Base-by-base conservation (phyloP, 805 yeast species). In the Isabelozyma gotoi region DNA sequence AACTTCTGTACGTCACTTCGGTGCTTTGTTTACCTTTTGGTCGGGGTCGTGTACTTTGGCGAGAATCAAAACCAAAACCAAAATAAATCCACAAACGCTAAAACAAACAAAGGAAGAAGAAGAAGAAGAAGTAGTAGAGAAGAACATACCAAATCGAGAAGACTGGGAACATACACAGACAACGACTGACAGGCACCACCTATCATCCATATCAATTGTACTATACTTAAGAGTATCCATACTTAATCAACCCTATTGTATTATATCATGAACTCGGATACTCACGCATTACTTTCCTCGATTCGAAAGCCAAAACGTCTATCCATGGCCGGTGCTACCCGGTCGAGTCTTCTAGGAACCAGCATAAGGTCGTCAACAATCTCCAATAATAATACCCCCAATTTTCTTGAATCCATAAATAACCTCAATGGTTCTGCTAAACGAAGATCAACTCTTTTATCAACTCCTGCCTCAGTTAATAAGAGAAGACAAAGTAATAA, bases 391-490 rank as follows among this genome's bases (percentile, higher is more conserved):
- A 41, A 33, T 33, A 34, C 27, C n/a, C 29, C 19, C 38, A 17
- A 17, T 19, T 12, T 42, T 11, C 38, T 29, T 33, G 41, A 44
- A 10, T n/a, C 33, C 31, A 19, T 19, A 38, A 35, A 39, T 27
- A 34, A 18, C 36, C 12, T 35, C 36, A 12, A 34, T 16, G 34
- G 41, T 20, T 42, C 52, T 7, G 53, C 56, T 18, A 62, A 62
- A 40, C 50, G 71, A 33, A 48, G 61, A 39, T 65, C 69, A 12
- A 50, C 36, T 3, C 38, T 63, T 12, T 53, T 63, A 8, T 55
- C 58, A 40, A 65, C 73, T 1, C 71, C 73, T 12, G 70, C 70
- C 6, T 60, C 64, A 40, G 56, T 14, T 12, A 35, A 35, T 14
- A 54, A 53, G 36, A 44, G 64, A 32, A 47, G 62, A 19, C 62